Evolutionary conservation across 305 asterid species (phyloP), one percentile per base, ranked within the genome.

Genomic region (Plantago coronopus): DNA sequence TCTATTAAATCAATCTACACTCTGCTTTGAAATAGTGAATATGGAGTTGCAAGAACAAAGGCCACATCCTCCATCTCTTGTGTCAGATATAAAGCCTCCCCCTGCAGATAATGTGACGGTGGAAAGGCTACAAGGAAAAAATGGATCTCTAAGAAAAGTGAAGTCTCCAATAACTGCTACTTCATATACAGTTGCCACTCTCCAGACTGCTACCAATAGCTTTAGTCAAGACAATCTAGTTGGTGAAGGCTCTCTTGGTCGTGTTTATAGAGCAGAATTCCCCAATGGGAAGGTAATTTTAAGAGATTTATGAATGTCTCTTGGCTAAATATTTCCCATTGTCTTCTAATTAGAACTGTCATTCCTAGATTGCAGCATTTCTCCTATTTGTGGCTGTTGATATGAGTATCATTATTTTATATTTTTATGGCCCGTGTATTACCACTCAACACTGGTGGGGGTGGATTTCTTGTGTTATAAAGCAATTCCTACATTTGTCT

Each of bases 181-280:
- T 27, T 64, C 97, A 25, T 93, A 83, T 65, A 75, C 95, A 27
- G 95, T 93, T 25, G 96, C 97, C 67, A 62, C 88, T 55, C 93
- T 94, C 69, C 99, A 90, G 79, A 81, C 83, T 49, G 86, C 95
- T 42, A 85, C 99, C 60, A 87, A 94, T 71, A 94, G 96, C 89
- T 94, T 94, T 77, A 78, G 93, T 74, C 99, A 94, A 86, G 97
- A 89, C 74, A 87, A 85, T 72, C 78, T 94, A 47, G 72, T 90
- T 29, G 99, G 96, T 58, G 96, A 90, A 83, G 99, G 99, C 40
- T 89, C 99, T 40, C 88, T 85, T 54, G 99, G 97, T 57, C 95
- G 96, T 59, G 99, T 94, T 49, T 94, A 94, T 62, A 81, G 80
- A 72, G 97, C 96, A 57, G 96, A 83, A 48, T 84, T 94, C 54